Conservation (phyloP, 179 eudicot genomes). For the Silene coronaria region DNA sequence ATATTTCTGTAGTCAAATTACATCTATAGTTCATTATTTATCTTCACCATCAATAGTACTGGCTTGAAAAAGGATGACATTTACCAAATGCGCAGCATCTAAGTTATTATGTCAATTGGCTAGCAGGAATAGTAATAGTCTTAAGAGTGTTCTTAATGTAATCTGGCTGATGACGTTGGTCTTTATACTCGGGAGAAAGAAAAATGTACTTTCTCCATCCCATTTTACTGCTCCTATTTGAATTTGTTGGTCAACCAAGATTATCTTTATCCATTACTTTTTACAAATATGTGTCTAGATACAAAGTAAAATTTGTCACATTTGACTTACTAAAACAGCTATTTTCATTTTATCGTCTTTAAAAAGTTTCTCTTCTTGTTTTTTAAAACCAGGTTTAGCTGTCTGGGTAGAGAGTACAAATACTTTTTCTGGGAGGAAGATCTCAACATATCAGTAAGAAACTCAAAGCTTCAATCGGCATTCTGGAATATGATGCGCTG, state of each 20-base stretch:
- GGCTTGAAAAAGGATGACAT: background rate
- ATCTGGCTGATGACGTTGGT: background rate
- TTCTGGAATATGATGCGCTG: slow-evolving; percentile 7
- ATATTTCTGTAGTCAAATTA: background rate
- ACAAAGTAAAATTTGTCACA: background rate
- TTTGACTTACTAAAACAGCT: background rate
- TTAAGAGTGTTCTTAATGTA: background rate
- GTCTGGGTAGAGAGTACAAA: slow-evolving; percentile 80
- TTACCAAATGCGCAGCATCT: background rate
- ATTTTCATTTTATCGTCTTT: background rate
- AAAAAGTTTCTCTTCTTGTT: background rate
- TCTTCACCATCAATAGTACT: background rate
- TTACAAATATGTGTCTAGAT: background rate
- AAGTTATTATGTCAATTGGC: background rate
- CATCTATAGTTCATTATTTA: background rate
- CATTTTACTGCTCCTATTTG: background rate
- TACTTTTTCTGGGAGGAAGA: slow-evolving; percentile 80
- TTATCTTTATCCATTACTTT: background rate
- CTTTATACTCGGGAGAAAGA: background rate
- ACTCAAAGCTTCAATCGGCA: background rate
- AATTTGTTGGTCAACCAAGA: background rate
- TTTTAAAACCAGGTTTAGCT: slow-evolving; percentile 60
- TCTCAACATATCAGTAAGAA: slow-evolving; percentile 53
- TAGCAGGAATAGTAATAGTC: background rate
- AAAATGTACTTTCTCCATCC: background rate